Evolutionary conservation across 176 grass and related monocot species (phyloP).

Genomic region (Zoysia pacifica): DNA sequence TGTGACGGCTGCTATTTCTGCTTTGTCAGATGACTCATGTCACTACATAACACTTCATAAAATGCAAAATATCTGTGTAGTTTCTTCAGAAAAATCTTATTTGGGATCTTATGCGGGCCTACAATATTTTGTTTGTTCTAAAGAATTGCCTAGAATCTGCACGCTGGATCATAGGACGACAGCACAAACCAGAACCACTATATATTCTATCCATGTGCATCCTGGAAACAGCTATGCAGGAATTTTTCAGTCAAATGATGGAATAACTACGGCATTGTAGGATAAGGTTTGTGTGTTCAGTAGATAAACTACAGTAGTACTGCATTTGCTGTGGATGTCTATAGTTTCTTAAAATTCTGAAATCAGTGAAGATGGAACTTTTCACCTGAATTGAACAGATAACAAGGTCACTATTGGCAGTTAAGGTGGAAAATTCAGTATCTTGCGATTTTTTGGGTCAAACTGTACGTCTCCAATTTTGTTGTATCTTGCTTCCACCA

Average conservation of each 20-base stretch:
- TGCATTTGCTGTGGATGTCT: neutral
- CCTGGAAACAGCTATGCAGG: neutral
- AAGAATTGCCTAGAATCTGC: neutral
- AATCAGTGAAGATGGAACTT: neutral
- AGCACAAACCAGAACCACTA: neutral
- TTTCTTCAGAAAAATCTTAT: slow-evolving; percentile 4
- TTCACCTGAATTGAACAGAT: slow-evolving; percentile 8
- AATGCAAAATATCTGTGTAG: neutral
- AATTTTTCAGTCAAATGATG: neutral
- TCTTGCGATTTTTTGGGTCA: slow-evolving; percentile 12
- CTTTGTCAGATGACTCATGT: neutral
- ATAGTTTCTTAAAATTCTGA: neutral
- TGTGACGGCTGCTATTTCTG: neutral
- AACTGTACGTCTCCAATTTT: neutral
- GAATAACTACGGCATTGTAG: neutral
- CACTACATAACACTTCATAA: neutral
- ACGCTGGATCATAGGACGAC: neutral
- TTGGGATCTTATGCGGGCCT: neutral
- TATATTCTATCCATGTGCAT: neutral
- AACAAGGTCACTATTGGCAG: neutral
- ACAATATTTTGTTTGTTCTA: neutral
- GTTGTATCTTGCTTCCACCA: neutral
- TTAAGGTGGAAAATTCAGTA: slow-evolving; percentile 7
- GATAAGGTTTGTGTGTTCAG: neutral
- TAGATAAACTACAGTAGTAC: neutral